Conservation (phyloP, 2,329 filamentous ascomycete genomes). For the Ophiosphaerella korrae region DNA sequence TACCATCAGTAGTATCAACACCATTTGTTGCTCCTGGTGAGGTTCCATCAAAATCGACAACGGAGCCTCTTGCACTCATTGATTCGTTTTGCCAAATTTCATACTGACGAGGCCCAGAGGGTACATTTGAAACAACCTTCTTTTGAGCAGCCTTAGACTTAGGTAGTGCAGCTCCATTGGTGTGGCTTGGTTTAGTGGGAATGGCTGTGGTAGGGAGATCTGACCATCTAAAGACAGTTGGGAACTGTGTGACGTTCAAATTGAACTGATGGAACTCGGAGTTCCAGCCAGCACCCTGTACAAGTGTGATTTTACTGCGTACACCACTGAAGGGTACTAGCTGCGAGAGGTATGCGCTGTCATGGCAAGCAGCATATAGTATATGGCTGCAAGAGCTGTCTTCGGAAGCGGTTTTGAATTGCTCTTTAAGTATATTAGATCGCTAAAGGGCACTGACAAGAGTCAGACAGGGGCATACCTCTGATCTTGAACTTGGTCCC, state of each 20-base stretch:
- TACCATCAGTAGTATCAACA: slow-evolving; percentile 7
- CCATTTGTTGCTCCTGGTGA: slow-evolving; percentile 7
- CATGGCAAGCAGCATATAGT: slow-evolving; percentile 67
- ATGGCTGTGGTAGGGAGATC: slow-evolving; percentile 11
- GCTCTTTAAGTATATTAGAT: slow-evolving; percentile 26
- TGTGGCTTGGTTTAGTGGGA: slow-evolving; percentile 5
- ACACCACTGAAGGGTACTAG: slow-evolving; percentile 59
- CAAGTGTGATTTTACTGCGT: slow-evolving; percentile 59
- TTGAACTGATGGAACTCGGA: slow-evolving; percentile 59
- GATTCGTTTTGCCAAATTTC: slow-evolving; percentile 13
- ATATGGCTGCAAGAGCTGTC: slow-evolving; percentile 68
- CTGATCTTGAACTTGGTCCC: slow-evolving; percentile 66
- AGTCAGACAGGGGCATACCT: slow-evolving; percentile 39
- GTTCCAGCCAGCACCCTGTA: slow-evolving; percentile 59
- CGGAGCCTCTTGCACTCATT: slow-evolving; percentile 6
- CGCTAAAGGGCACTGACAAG: background rate
- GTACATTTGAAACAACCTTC: background rate
- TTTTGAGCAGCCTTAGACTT: slow-evolving; percentile 9
- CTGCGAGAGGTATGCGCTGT: slow-evolving; percentile 62
- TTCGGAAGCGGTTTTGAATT: slow-evolving; percentile 59
- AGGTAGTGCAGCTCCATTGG: background rate
- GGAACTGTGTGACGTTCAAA: slow-evolving; percentile 58
- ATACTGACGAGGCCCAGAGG: slow-evolving; percentile 3
- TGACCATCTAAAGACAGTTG: slow-evolving; percentile 57
- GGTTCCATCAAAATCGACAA: slow-evolving; percentile 2